Base-by-base conservation (phyloP, 805 yeast genomes). In the Yamadazyma laniorum region DNA sequence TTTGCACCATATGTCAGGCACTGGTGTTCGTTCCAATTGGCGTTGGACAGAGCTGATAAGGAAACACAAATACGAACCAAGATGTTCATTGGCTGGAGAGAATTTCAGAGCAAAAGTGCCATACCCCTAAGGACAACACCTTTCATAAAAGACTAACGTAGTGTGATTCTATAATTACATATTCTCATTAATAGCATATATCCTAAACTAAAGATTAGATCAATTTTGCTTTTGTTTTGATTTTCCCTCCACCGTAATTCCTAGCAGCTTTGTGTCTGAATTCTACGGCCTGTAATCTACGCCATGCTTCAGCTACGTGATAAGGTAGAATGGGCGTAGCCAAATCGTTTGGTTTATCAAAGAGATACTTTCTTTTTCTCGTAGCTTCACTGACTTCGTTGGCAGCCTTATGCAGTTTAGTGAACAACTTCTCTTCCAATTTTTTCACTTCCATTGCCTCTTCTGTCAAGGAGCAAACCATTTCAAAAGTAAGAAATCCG, bases 401-500 rank as follows among this genome's bases (percentile, higher is more conserved):
- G 22, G 29, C 37, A 23, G 38, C 39, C 56, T 68, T 51, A 51
- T 55, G 47, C 50, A 59, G 37, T 51, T 53, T 59, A 36, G 64
- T 68, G 23, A 63, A 61, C 32, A 79, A 55, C 32, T 63, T 61
- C 42, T 81, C 82, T 53, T 86, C 89, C 18, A 77, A 72, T 37
- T 74, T 76, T 50, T 90, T 89, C 23, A 93, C 81, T 42, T 74
- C 77, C 58, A 91, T 71, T 1, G 98, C 98, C 51, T 82, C 85
- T 61, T 91, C 98, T 0, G 99, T 93, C 35, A 93, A 63, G 6
- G 91, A 82, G 53, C 98, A 95, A 3, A 93, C 99, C 59, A 91
- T 89, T 59, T 93, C 99, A 67, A 93, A 93, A 1, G 99, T 93
- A 38, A 93, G 63, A 55, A 93, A 93, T 18, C 99, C 99, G 23